Evolutionary conservation across 257 asterid species (phyloP).

Genomic region (Mitragyna speciosa): DNA sequence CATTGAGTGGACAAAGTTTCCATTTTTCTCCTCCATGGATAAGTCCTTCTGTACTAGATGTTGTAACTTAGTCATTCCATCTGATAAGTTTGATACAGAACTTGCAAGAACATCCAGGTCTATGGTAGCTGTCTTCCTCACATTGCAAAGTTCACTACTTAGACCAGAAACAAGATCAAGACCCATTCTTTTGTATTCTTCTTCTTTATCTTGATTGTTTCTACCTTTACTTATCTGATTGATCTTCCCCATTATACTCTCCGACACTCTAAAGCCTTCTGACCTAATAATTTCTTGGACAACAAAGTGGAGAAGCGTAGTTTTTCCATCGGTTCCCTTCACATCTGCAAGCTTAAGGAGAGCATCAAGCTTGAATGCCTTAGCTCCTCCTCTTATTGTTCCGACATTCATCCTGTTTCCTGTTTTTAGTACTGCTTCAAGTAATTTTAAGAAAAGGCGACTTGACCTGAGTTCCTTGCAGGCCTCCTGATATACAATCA

Average conservation of each 20-base stretch:
- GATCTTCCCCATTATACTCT: conserved; percentile 96
- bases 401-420: conserved; percentile 97
- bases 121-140: conserved; percentile 82
- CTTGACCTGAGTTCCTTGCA: conserved; percentile 92
- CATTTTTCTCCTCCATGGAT: conserved; percentile 43
- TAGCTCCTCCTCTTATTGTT: conserved; percentile 91
- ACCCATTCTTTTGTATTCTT: conserved; percentile 74
- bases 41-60: conserved; percentile 42
- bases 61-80: conserved; percentile 44
- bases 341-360: conserved; percentile 90
- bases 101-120: conserved; percentile 81
- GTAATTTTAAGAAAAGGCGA: conserved; percentile 82
- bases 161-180: conserved; percentile 80
- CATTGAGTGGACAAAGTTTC: conserved; percentile 63
- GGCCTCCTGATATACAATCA: conserved; percentile 57
- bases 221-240: conserved; percentile 39
- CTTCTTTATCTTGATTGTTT: conserved; percentile 60
- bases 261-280: conserved; percentile 78
- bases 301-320: conserved; percentile 91
- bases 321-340: conserved; percentile 90
- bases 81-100: conserved; percentile 64
- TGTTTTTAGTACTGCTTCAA: conserved; percentile 90
- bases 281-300: conserved; percentile 87
- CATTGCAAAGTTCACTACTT: conserved; percentile 77
- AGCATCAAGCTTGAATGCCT: conserved; percentile 89